phyloP scores from a whole-genome alignment of 2,329 filamentous ascomycete genomes.

The Lizonia empirigonia region DNA sequence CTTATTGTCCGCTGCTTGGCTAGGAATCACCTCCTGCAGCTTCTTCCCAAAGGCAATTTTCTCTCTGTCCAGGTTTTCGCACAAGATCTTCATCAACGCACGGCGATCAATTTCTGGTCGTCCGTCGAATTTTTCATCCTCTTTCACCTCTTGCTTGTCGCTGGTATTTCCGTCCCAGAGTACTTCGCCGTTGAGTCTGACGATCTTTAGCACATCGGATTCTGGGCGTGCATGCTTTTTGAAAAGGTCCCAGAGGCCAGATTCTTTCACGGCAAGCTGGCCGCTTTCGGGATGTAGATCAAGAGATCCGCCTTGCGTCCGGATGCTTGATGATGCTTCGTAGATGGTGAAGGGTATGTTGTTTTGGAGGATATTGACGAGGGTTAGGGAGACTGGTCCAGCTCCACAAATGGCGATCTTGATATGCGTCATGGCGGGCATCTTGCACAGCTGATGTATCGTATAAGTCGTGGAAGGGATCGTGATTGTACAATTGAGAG shows the following conservation, averaged over 20 bases:
- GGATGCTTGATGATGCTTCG: slow-evolving; percentile 46
- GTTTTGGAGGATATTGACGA: slow-evolving; percentile 60
- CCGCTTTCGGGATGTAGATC: slow-evolving; percentile 61
- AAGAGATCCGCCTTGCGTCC: slow-evolving; percentile 46
- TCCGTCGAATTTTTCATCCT: slow-evolving; percentile 34
- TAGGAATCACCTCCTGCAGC: slow-evolving; percentile 47
- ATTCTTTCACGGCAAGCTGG: slow-evolving; percentile 58
- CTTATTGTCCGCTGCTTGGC: slow-evolving; percentile 4
- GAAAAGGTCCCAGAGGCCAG: slow-evolving; percentile 59
- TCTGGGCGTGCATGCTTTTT: slow-evolving; percentile 58
- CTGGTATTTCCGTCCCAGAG: slow-evolving; percentile 35
- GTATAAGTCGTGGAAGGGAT: neutral
- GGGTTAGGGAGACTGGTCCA: slow-evolving; percentile 54
- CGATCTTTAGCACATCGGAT: slow-evolving; percentile 57
- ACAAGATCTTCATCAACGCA: slow-evolving; percentile 41
- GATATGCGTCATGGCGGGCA: neutral
- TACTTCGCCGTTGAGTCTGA: slow-evolving; percentile 47
- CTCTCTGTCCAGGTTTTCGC: slow-evolving; percentile 53
- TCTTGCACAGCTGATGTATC: neutral
- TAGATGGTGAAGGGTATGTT: slow-evolving; percentile 57
- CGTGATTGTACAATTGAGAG: neutral
- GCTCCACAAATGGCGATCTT: slow-evolving; percentile 48
- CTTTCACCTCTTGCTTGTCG: slow-evolving; percentile 48
- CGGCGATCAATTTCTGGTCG: slow-evolving; percentile 59
- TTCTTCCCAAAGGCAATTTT: slow-evolving; percentile 39